phyloP scores from a whole-genome alignment of 2,329 filamentous ascomycete genomes.

The Coniosporium tulheliwenetii region DNA sequence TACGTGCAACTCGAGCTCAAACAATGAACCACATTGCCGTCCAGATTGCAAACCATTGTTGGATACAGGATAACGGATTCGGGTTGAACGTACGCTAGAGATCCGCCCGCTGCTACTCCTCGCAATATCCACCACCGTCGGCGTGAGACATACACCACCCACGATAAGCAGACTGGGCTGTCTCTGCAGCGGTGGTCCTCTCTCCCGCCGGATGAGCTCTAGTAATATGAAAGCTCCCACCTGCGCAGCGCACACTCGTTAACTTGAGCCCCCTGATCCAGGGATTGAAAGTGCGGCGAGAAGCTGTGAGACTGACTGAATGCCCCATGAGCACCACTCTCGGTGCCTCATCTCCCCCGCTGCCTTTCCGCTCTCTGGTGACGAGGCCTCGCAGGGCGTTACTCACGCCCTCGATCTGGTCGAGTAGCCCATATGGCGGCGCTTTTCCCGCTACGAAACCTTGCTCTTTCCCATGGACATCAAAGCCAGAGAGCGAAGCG shows the following conservation, averaged over 20 bases:
- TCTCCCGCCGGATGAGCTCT: slow-evolving; percentile 19
- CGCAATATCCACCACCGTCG: slow-evolving; percentile 30
- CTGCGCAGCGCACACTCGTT: too few relatives aligned
- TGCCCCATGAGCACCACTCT: slow-evolving; percentile 27
- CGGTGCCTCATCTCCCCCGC: slow-evolving; percentile 1
- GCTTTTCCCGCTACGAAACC: too few relatives aligned
- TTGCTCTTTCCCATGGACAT: slow-evolving; percentile 10
- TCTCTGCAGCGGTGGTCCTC: slow-evolving; percentile 5
- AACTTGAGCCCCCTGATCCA: too few relatives aligned
- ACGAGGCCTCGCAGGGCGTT: slow-evolving; percentile 25
- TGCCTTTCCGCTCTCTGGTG: slow-evolving; percentile 5
- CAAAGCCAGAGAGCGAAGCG: slow-evolving; percentile 26
- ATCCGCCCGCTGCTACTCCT: slow-evolving; percentile 26
- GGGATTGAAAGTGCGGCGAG: too few relatives aligned
- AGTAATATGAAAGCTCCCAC: slow-evolving; percentile 30
- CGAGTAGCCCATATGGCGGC: slow-evolving; percentile 26
- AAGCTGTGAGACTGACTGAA: slow-evolving; percentile 8
- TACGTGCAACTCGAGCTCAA: background rate
- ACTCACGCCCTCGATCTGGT: slow-evolving; percentile 35
- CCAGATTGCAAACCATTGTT: background rate
- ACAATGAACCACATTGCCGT: background rate
- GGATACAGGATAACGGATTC: background rate
- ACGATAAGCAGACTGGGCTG: slow-evolving; percentile 8
- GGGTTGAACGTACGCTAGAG: slow-evolving; percentile 16
- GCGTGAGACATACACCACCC: slow-evolving; percentile 25